Evolutionary conservation across 768 basidiomycete species (phyloP).

Genomic region (Gymnopilus dilepis): DNA sequence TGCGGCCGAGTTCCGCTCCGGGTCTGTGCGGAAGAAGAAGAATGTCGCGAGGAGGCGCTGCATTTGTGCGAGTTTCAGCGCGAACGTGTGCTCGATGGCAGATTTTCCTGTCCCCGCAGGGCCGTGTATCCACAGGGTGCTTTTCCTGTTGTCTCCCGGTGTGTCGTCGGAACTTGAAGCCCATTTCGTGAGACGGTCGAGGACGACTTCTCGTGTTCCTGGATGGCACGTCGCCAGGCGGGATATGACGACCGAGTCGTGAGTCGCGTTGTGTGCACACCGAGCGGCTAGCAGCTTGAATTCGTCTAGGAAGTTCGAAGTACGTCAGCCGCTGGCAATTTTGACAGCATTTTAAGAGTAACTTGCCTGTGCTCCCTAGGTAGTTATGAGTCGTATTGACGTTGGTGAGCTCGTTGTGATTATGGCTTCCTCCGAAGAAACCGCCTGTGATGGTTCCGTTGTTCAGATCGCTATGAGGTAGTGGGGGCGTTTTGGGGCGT

Average conservation of each 20-base stretch:
- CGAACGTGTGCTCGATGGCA: background rate
- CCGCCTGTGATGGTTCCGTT: too few species aligned
- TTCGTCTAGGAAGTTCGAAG: too few species aligned
- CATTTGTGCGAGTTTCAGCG: background rate
- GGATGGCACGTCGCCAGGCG: background rate
- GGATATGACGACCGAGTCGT: background rate
- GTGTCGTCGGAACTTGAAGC: background rate
- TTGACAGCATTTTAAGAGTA: too few species aligned
- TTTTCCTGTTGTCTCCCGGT: background rate
- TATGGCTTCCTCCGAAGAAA: too few species aligned
- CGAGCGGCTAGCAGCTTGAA: too few species aligned
- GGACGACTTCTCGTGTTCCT: background rate
- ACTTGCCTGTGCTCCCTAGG: too few species aligned
- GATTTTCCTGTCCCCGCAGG: constrained; percentile 4
- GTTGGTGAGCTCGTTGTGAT: too few species aligned
- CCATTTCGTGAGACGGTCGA: background rate
- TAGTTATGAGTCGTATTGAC: too few species aligned
- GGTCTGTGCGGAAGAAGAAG: background rate
- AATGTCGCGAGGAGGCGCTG: background rate
- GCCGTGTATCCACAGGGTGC: background rate
- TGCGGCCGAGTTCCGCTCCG: background rate
- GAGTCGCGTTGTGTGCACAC: background rate
- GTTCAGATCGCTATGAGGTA: too few species aligned
- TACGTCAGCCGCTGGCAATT: too few species aligned
- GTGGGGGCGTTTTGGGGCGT: too few species aligned